These are phyloP conservation scores for Maudiozyma humilis DNA, from an alignment of 1,139 yeast genomes.

Conservation along the genomic window DNA sequence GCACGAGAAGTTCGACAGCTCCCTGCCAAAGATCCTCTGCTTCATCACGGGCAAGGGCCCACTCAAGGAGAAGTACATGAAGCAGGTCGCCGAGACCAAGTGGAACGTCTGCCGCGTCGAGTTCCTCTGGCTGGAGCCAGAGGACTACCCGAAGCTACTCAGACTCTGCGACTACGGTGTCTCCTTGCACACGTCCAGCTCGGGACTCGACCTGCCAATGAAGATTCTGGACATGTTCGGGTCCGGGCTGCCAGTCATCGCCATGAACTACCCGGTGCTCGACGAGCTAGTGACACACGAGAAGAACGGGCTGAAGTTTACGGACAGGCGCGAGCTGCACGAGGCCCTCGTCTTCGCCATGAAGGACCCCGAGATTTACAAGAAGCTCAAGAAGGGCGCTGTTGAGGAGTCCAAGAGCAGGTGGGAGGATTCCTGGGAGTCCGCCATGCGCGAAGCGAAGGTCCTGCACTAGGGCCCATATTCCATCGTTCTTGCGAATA, in stretches of 20 bases:
- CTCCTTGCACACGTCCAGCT: slow-evolving; percentile 82
- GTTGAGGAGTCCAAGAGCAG: slow-evolving; percentile 51
- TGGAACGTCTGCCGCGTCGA: slow-evolving; percentile 46
- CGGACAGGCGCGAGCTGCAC: slow-evolving; percentile 42
- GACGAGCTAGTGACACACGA: slow-evolving; percentile 48
- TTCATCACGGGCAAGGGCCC: slow-evolving; percentile 96
- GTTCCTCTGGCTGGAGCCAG: slow-evolving; percentile 69
- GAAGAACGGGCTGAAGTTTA: slow-evolving; percentile 40
- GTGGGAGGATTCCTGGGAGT: slow-evolving; percentile 75
- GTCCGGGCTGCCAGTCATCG: slow-evolving; percentile 85
- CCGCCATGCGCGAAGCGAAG: slow-evolving; percentile 21
- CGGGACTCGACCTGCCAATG: slow-evolving; percentile 96
- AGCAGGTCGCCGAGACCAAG: slow-evolving; percentile 38
- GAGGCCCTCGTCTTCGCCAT: slow-evolving; percentile 42
- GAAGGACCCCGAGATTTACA: slow-evolving; percentile 33
- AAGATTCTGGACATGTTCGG: slow-evolving; percentile 95
- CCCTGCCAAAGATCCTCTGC: slow-evolving; percentile 47
- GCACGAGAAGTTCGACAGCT: slow-evolving; percentile 18
- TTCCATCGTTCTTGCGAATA: not conserved
- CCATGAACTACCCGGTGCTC: slow-evolving; percentile 68
- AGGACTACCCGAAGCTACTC: slow-evolving; percentile 71
- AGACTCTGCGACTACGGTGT: slow-evolving; percentile 80
- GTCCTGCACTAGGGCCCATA: slow-evolving; percentile 12
- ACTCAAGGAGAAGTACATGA: slow-evolving; percentile 42
- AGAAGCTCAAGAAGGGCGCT: slow-evolving; percentile 58